Percentiles rank a stretch among this genome's conserved stretches.
These are phyloP conservation scores for Nicotiana undulata DNA, from an alignment of 257 asterid genomes.

Conservation along the genomic window DNA sequence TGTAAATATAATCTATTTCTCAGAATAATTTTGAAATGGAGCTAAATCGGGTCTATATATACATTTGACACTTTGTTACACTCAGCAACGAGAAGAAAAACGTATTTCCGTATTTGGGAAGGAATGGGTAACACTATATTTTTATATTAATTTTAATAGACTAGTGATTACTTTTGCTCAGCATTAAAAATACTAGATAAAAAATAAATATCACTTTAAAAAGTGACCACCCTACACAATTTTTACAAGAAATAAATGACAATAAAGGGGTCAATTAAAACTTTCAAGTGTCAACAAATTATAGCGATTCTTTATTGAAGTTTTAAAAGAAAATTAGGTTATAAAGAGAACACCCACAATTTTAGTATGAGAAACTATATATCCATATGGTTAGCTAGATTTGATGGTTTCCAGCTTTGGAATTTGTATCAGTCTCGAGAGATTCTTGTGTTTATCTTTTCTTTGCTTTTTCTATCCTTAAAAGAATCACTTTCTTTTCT, in stretches of 20 bases:
- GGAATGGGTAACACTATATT: too few relatives aligned
- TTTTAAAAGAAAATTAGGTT: background rate
- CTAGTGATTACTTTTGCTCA: too few relatives aligned
- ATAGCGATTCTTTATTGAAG: background rate
- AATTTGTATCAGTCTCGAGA: background rate
- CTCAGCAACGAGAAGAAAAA: too few relatives aligned
- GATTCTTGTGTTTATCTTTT: background rate
- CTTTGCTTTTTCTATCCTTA: background rate
- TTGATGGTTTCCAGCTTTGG: slow-evolving; percentile 4
- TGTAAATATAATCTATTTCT: too few relatives aligned
- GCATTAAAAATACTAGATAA: too few relatives aligned
- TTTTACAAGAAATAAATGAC: background rate
- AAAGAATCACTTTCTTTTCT: background rate
- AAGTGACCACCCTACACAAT: too few relatives aligned
- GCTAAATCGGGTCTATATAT: too few relatives aligned
- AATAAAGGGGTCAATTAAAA: background rate
- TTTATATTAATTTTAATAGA: too few relatives aligned
- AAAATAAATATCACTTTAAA: too few relatives aligned
- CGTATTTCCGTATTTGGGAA: too few relatives aligned
- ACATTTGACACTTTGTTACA: too few relatives aligned
- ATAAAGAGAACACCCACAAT: background rate
- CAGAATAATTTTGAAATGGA: too few relatives aligned
- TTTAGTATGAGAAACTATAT: background rate
- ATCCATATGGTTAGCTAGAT: background rate
- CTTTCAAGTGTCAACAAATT: background rate